Evolutionary conservation across 352 stramenopile species (phyloP).

Genomic region (Phytophthora sp.): DNA sequence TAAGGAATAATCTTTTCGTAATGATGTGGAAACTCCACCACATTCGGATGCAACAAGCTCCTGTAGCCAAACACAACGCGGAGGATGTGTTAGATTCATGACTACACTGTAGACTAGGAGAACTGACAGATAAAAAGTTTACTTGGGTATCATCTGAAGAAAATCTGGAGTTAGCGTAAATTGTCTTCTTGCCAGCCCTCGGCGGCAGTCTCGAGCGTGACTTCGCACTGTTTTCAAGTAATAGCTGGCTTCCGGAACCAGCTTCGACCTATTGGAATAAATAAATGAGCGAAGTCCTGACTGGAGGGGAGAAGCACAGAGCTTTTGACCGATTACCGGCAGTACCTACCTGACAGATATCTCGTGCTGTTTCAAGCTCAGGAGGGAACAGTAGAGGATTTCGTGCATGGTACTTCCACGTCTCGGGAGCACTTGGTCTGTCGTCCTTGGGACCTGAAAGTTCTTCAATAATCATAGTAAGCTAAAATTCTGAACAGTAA

Average conservation of each 20-base stretch:
- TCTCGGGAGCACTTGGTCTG: conserved; percentile 69
- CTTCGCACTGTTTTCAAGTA: conserved; percentile 56
- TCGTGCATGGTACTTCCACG: conserved; percentile 74
- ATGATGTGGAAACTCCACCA: neutral
- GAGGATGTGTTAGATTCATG: neutral
- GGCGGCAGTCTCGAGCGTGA: conserved; percentile 31
- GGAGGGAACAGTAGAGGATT: conserved; percentile 83
- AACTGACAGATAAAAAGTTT: neutral
- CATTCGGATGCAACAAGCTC: conserved; percentile 2
- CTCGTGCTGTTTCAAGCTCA: conserved; percentile 55
- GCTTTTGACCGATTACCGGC: neutral
- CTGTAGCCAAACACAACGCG: neutral
- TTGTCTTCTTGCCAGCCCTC: conserved; percentile 49
- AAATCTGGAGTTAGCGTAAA: conserved; percentile 85
- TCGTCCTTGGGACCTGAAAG: conserved; percentile 56
- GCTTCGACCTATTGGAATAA: conserved; percentile 32
- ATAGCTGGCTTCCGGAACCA: conserved; percentile 16
- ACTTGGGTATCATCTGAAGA: conserved; percentile 31
- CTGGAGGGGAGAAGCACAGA: neutral
- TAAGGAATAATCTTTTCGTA: conserved; percentile 46
- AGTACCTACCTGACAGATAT: conserved; percentile 66
- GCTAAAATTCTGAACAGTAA: neutral
- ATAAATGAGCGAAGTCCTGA: too few relatives aligned
- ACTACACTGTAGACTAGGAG: too few relatives aligned
- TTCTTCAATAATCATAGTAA: conserved; percentile 7